Conservation (phyloP, 2,329 filamentous ascomycete species). For the Neobulgaria alba region DNA sequence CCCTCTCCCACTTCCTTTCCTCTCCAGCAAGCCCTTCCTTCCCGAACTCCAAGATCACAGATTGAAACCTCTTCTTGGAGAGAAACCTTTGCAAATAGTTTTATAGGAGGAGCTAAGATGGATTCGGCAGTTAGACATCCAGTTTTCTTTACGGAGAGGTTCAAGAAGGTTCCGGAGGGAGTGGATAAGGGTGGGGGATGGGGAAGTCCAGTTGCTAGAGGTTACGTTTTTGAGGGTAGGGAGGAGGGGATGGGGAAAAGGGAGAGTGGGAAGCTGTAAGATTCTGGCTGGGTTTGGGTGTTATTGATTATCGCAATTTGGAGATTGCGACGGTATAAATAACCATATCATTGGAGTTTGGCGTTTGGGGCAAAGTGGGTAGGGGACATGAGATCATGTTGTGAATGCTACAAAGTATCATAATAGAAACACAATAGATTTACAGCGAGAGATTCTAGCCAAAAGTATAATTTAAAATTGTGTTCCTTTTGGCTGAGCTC, state of each 20-base stretch:
- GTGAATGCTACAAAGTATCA: too few species aligned
- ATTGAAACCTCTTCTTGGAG: slow-evolving; percentile 36
- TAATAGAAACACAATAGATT: neutral
- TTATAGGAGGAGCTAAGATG: slow-evolving; percentile 1
- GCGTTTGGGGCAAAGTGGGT: too few species aligned
- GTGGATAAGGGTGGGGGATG: slow-evolving; percentile 17
- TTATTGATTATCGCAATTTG: neutral
- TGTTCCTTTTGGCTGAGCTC: too few species aligned
- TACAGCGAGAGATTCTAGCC: neutral
- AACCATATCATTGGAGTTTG: too few species aligned
- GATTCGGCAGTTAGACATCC: slow-evolving; percentile 57
- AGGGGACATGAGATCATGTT: too few species aligned
- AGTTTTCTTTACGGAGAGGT: slow-evolving; percentile 63
- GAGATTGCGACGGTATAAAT: neutral
- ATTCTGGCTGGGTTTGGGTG: neutral
- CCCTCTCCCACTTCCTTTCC: neutral
- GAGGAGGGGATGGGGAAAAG: slow-evolving; percentile 21
- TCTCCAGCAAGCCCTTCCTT: neutral
- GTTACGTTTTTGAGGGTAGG: slow-evolving; percentile 49
- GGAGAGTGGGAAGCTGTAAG: slow-evolving; percentile 23
- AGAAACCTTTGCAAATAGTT: neutral
- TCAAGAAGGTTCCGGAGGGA: slow-evolving; percentile 46
- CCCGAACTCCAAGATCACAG: slow-evolving; percentile 30
- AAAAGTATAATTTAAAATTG: too few species aligned
- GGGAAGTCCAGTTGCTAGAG: slow-evolving; percentile 46